These are phyloP conservation scores for Rhinocladiella mackenziei DNA, from an alignment of 2,329 filamentous ascomycete genomes.

Conservation along the genomic window DNA sequence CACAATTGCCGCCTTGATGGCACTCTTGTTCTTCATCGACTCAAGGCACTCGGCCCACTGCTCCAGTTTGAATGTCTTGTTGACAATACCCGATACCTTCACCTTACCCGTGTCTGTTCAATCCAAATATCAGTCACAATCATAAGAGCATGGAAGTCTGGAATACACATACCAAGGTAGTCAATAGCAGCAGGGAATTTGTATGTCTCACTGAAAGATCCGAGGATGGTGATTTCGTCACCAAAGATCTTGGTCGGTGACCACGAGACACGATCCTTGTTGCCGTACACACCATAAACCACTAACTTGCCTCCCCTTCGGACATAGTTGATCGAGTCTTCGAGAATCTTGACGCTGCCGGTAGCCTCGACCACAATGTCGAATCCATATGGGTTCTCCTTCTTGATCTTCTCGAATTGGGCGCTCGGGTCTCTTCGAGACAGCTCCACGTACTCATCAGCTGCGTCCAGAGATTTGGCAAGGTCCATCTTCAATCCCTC, in stretches of 20 bases:
- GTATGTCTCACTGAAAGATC: slow-evolving; percentile 69
- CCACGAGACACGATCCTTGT: slow-evolving; percentile 61
- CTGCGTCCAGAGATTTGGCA: slow-evolving; percentile 49
- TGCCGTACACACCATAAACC: slow-evolving; percentile 67
- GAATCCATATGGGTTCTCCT: slow-evolving; percentile 66
- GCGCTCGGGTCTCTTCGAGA: slow-evolving; percentile 50
- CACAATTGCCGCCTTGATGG: slow-evolving; percentile 70
- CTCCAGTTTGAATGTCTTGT: slow-evolving; percentile 69
- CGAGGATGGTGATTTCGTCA: slow-evolving; percentile 67
- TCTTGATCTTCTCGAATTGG: slow-evolving; percentile 60
- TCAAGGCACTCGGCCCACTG: slow-evolving; percentile 67
- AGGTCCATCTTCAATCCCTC: slow-evolving; percentile 67
- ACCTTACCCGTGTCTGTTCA: slow-evolving; percentile 39
- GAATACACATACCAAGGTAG: slow-evolving; percentile 38
- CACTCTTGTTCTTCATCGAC: slow-evolving; percentile 66
- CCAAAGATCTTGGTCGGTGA: slow-evolving; percentile 66
- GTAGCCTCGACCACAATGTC: slow-evolving; percentile 70
- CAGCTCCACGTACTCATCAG: slow-evolving; percentile 47
- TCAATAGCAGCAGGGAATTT: slow-evolving; percentile 62
- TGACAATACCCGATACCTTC: slow-evolving; percentile 62
- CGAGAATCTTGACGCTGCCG: slow-evolving; percentile 64
- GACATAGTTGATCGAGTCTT: slow-evolving; percentile 68
- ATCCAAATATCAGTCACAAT: slow-evolving; percentile 5
- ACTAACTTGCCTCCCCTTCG: slow-evolving; percentile 67
- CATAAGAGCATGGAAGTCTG: slow-evolving; percentile 6